Percentiles rank a stretch among this genome's conserved stretches.
Conservation (phyloP, 2,329 filamentous ascomycete species). For the Venturia nashicola region DNA sequence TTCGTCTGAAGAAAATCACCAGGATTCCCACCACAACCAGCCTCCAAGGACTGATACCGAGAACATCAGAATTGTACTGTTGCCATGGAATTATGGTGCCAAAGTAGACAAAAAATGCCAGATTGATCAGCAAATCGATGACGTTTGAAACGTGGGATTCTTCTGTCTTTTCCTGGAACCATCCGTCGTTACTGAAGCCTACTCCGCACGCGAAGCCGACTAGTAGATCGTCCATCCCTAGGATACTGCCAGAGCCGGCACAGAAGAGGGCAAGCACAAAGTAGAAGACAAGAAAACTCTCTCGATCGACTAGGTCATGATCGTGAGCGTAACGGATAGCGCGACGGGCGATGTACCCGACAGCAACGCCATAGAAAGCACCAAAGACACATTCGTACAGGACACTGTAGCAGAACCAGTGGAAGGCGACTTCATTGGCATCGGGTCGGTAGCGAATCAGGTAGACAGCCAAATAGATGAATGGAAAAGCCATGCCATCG, state of each 20-base stretch:
- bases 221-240: constrained; percentile 86
- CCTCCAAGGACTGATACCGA: constrained; percentile 77
- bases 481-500: constrained; percentile 98
- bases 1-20: constrained; percentile 88
- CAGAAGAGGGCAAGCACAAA: constrained; percentile 94
- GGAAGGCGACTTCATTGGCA: constrained; percentile 56
- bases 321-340: constrained; percentile 81
- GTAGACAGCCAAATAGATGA: constrained; percentile 86
- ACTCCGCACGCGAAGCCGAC: constrained; percentile 92
- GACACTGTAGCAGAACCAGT: constrained; percentile 84
- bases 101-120: constrained; percentile 96
- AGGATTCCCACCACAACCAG: constrained; percentile 88
- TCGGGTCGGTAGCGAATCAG: constrained; percentile 69
- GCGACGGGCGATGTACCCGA: constrained; percentile 85
- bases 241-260: constrained; percentile 79
- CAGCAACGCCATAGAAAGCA: constrained; percentile 70
- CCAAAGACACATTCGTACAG: constrained; percentile 95
- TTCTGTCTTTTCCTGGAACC: constrained; percentile 97
- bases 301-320: constrained; percentile 77
- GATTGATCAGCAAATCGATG: constrained; percentile 90
- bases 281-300: constrained; percentile 98
- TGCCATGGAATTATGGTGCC: constrained; percentile 96
- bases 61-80: constrained; percentile 60
- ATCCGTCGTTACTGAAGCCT: constrained; percentile 98
- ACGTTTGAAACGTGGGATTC: constrained; percentile 99